phyloP scores from a whole-genome alignment of 768 basidiomycete genomes.

The Tricholoma sp. region DNA sequence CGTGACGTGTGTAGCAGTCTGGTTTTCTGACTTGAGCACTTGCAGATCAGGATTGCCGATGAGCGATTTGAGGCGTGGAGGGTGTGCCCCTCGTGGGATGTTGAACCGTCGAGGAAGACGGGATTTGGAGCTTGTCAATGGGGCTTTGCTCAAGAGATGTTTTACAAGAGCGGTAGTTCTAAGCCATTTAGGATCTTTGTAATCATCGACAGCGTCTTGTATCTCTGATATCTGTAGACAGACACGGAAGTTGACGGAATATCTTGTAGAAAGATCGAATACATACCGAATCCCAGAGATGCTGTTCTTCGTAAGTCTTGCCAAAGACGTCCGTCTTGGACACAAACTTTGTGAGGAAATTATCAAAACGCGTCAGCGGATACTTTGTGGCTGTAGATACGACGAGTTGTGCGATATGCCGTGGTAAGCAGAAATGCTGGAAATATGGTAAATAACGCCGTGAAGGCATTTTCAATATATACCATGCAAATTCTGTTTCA shows the following conservation, averaged over 20 bases:
- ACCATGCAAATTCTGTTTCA: conserved; percentile 61
- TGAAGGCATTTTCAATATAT: conserved; percentile 48
- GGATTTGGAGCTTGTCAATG: conserved; percentile 1
- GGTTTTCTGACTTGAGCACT: conserved; percentile 50
- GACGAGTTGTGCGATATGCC: conserved; percentile 47
- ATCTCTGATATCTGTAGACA: conserved; percentile 22
- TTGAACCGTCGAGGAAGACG: conserved; percentile 6
- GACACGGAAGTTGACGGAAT: neutral
- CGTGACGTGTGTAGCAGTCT: conserved; percentile 58
- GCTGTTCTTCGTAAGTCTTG: conserved; percentile 24
- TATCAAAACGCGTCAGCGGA: conserved; percentile 22
- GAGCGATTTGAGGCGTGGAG: conserved; percentile 14
- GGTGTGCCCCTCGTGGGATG: conserved; percentile 6
- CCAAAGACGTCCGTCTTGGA: conserved; percentile 31
- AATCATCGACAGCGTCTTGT: conserved; percentile 23
- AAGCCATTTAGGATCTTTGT: conserved; percentile 14
- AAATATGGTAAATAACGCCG: conserved; percentile 38
- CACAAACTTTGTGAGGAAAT: conserved; percentile 31
- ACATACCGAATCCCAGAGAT: conserved; percentile 30
- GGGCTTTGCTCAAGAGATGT: conserved; percentile 18
- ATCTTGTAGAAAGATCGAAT: neutral
- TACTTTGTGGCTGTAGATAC: conserved; percentile 28
- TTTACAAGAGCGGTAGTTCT: conserved; percentile 21
- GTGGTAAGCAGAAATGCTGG: conserved; percentile 44
- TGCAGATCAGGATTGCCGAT: conserved; percentile 48